These are phyloP conservation scores for Curvularia spicifera DNA, from an alignment of 2,329 filamentous ascomycete species.

Conservation along the genomic window DNA sequence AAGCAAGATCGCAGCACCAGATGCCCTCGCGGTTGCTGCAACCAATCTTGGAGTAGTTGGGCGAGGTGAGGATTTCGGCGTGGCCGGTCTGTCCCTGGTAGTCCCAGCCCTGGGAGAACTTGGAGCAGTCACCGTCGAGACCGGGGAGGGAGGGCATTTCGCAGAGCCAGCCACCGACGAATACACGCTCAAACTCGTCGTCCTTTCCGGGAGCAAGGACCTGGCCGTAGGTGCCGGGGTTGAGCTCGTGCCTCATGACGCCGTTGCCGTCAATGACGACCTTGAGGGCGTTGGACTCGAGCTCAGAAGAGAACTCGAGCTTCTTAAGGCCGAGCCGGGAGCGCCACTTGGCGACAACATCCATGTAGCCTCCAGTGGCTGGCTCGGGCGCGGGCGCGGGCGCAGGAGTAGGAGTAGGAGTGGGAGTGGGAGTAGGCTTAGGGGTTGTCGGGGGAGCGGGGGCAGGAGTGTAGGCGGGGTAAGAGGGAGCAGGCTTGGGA, in stretches of 20 bases:
- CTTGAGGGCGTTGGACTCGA: slow-evolving; percentile 37
- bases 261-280: slow-evolving; percentile 34
- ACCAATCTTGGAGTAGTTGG: slow-evolving; percentile 40
- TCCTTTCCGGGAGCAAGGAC: slow-evolving; percentile 37
- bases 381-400: slow-evolving; percentile 17
- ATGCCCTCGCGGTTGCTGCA: slow-evolving; percentile 33
- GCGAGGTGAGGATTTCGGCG: slow-evolving; percentile 39
- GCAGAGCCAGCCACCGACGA: slow-evolving; percentile 47
- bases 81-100: slow-evolving; percentile 43
- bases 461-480: slow-evolving; percentile 1
- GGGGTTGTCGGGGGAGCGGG: slow-evolving; percentile 7
- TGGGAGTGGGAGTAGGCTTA: slow-evolving; percentile 13
- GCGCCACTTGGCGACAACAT: slow-evolving; percentile 37
- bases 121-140: slow-evolving; percentile 34
- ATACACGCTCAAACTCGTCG: slow-evolving; percentile 35
- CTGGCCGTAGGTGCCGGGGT: slow-evolving; percentile 38
- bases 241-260: slow-evolving; percentile 43
- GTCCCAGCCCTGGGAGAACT: slow-evolving; percentile 35
- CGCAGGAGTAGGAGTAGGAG: slow-evolving; percentile 17
- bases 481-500: neutral
- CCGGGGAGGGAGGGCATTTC: slow-evolving; percentile 37
- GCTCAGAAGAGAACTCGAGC: slow-evolving; percentile 27
- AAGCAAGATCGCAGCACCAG: slow-evolving; percentile 45
- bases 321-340: slow-evolving; percentile 33
- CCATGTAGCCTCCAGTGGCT: slow-evolving; percentile 34